These are phyloP conservation scores for Yamadazyma epiphylla DNA, from an alignment of 1,139 yeast species.

Conservation along the genomic window DNA sequence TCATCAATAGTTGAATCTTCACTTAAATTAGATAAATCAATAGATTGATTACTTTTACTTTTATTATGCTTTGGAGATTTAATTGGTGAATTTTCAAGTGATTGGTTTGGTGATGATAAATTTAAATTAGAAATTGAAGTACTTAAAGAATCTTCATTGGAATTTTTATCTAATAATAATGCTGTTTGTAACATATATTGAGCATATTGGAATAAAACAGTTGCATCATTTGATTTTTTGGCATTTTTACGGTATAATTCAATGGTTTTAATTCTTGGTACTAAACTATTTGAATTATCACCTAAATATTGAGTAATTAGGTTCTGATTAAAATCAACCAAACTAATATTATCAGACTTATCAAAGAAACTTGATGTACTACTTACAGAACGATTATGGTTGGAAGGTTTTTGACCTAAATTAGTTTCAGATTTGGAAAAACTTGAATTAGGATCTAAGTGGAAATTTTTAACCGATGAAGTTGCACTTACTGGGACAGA, in stretches of 20 bases:
- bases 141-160: conserved; percentile 4
- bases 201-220: conserved; percentile 82
- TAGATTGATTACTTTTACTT: conserved; percentile 18
- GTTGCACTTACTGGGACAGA: conserved; percentile 33
- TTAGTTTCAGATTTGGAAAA: conserved; percentile 30
- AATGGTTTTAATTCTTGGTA: conserved; percentile 82
- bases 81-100: conserved; percentile 1
- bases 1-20: conserved; percentile 23
- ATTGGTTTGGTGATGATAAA: conserved; percentile 2
- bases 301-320: conserved; percentile 53
- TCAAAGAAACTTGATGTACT: conserved; percentile 37
- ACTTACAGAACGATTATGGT: conserved; percentile 38
- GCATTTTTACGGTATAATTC: conserved; percentile 87
- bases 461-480: conserved; percentile 37
- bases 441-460: conserved; percentile 5
- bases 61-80: conserved; percentile 8
- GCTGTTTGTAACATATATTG: conserved; percentile 90
- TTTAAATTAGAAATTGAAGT: conserved; percentile 5
- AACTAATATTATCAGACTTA: conserved; percentile 32
- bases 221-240: conserved; percentile 80
- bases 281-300: conserved; percentile 44
- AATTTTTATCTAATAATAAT: conserved; percentile 44
- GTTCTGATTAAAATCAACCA: conserved; percentile 41
- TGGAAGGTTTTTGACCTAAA: conserved; percentile 18
- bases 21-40: conserved; percentile 17